phyloP scores from a whole-genome alignment of 164 flowering plant genomes.

The Cinnamomum chago region DNA sequence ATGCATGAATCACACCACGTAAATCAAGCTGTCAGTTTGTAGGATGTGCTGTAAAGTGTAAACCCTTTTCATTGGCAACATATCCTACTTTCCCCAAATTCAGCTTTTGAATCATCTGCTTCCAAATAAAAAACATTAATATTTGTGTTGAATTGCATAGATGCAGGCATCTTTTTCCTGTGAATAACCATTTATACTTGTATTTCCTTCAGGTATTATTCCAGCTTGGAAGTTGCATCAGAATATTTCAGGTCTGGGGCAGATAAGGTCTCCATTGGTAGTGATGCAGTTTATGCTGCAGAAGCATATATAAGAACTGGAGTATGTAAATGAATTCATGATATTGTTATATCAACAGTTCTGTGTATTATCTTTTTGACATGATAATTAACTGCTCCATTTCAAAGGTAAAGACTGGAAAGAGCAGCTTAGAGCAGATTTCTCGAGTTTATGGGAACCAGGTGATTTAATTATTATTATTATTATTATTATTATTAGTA shows the following conservation, averaged over 20 bases:
- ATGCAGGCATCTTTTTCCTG: background rate
- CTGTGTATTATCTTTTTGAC: slow-evolving; percentile 1
- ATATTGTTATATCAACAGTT: background rate
- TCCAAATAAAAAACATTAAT: background rate
- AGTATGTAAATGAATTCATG: slow-evolving; percentile 35
- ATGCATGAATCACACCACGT: background rate
- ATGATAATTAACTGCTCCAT: slow-evolving; percentile 6
- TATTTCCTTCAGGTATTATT: slow-evolving; percentile 52
- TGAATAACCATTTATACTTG: background rate
- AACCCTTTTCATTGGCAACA: background rate
- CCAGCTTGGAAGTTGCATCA: slow-evolving; percentile 96
- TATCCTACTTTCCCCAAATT: background rate
- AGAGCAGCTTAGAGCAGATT: slow-evolving; percentile 89
- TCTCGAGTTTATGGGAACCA: slow-evolving; percentile 94
- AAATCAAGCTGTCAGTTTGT: no score
- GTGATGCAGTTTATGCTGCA: slow-evolving; percentile 96
- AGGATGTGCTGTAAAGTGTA: background rate
- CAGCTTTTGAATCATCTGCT: background rate
- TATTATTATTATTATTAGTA: no score
- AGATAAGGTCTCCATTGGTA: slow-evolving; percentile 94
- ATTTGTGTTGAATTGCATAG: slow-evolving; percentile 2
- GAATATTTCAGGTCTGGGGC: slow-evolving; percentile 99
- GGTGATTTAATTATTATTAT: slow-evolving; percentile 31
- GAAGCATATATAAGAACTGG: slow-evolving; percentile 78
- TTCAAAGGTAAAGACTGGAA: slow-evolving; percentile 76